Percentiles rank a stretch among this genome's conserved stretches.
Conservation (phyloP, 495 filamentous ascomycete genomes). For the Cairneyella variabilis region DNA sequence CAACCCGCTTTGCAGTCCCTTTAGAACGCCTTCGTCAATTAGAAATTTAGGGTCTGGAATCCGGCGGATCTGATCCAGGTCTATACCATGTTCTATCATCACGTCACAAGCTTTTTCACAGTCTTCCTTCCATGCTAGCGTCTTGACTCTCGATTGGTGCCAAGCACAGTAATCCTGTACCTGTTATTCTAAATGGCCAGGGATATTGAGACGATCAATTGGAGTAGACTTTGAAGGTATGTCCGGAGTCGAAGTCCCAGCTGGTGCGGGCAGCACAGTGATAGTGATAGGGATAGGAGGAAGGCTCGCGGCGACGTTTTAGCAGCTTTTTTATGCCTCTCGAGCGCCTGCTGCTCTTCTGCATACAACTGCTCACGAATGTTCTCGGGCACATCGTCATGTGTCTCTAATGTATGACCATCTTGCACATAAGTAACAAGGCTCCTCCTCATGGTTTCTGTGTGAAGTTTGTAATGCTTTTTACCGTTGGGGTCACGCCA, state of each 20-base stretch:
- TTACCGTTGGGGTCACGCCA: slow-evolving; percentile 16
- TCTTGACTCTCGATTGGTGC: slow-evolving; percentile 22
- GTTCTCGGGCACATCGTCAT: slow-evolving; percentile 8
- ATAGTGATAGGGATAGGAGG: slow-evolving; percentile 10
- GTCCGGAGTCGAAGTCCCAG: no score
- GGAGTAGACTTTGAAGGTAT: no score
- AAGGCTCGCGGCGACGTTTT: no score
- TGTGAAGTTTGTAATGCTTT: slow-evolving; percentile 9
- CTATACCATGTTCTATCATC: slow-evolving; percentile 15
- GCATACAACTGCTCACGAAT: slow-evolving; percentile 8
- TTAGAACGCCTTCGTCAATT: slow-evolving; percentile 26
- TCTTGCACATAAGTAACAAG: slow-evolving; percentile 12
- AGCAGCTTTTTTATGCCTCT: neutral
- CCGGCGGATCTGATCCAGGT: slow-evolving; percentile 27
- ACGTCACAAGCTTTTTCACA: slow-evolving; percentile 21
- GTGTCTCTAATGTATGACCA: slow-evolving; percentile 8
- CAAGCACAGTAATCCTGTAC: slow-evolving; percentile 18
- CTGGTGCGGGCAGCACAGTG: slow-evolving; percentile 9
- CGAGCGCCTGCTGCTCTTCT: slow-evolving; percentile 5
- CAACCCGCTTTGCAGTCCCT: slow-evolving; percentile 28
- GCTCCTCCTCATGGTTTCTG: slow-evolving; percentile 6
- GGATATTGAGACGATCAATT: neutral
- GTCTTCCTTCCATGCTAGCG: slow-evolving; percentile 20
- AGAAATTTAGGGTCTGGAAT: slow-evolving; percentile 31
- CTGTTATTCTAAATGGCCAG: slow-evolving; percentile 4